Evolutionary conservation across 116 monocot genomes (phyloP).

Genomic region (Zostera marina): DNA sequence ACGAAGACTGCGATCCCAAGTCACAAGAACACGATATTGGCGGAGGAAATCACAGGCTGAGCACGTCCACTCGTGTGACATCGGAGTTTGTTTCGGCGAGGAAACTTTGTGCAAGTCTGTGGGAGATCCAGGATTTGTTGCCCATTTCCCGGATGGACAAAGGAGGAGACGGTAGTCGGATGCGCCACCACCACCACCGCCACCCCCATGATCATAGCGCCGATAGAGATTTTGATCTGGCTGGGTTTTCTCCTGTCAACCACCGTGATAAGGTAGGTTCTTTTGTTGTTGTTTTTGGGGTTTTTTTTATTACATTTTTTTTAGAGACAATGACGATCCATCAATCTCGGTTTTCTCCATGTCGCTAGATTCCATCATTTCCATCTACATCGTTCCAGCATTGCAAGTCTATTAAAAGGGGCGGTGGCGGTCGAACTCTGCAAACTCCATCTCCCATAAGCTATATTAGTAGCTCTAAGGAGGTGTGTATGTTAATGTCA

Average conservation of each 20-base stretch:
- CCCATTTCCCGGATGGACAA: constrained; percentile 8
- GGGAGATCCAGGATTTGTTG: constrained; percentile 46
- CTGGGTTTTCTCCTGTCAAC: background rate
- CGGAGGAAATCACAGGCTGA: background rate
- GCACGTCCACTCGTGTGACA: background rate
- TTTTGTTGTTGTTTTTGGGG: background rate
- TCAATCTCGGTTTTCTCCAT: no score
- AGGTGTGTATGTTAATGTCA: constrained; percentile 9
- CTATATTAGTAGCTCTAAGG: constrained; percentile 31
- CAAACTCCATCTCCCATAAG: constrained; percentile 39
- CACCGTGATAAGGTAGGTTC: background rate
- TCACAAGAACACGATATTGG: constrained; percentile 4
- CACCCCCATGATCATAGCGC: no score
- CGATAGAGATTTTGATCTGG: background rate
- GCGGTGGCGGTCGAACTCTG: constrained; percentile 5
- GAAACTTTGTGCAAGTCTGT: constrained; percentile 55
- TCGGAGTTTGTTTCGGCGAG: constrained; percentile 29
- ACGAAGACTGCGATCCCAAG: background rate
- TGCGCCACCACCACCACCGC: background rate
- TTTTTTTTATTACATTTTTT: background rate
- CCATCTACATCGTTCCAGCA: constrained; percentile 24
- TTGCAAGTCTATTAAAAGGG: constrained; percentile 21
- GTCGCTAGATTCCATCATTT: constrained; percentile 20
- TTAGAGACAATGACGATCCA: background rate
- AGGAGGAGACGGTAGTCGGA: constrained; percentile 1